Evolutionary conservation across 2,329 filamentous ascomycete genomes (phyloP), one percentile per base, ranked within the genome.

Genomic region (Dryadomyces quercivorus): DNA sequence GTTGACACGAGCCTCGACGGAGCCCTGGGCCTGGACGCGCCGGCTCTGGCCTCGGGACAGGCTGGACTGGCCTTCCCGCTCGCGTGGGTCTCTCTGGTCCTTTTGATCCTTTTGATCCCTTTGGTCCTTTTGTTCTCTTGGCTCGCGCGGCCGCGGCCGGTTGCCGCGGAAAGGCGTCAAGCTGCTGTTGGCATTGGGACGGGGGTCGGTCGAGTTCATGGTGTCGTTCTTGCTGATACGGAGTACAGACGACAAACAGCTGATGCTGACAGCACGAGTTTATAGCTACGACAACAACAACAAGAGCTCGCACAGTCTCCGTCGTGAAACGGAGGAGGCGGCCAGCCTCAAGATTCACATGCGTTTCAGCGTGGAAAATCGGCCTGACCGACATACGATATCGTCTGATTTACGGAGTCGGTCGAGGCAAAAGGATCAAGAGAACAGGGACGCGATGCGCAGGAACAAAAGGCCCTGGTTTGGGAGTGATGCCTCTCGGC

Each of bases 121-220:
- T n/a, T 45, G 47, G 1, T 16, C 16, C 16, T 42, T 10, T 6
- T 42, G 47, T 15, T 15, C 16, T 5, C 26, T 5, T 3, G 36
- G 10, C 36, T 40, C 36, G 12, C 36, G 36, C 10, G 22, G 21
- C 20, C 22, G 53, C 49, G 45, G 1, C 15, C 12, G 10, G 40
- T 20, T 22, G 50, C 34, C 7, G 21, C 20, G 38, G 55, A 57
- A 40, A 5, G 31, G n/a, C 2, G 48, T 8, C 31, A 38, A 46
- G 53, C 44, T 36, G 21, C n/a, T 34, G 47, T 46, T 57, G 42
- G 44, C 50, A 20, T 52, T 50, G 16, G 57, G 52, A 36, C 57
- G 57, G n/a, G 57, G 57, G 31, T 56, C 50, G 34, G 57, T 56
- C 3, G 57, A 58, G 46, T 55, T 58, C 57, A 58, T 58, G 36